Evolutionary conservation across 2,329 filamentous ascomycete genomes (phyloP).

Genomic region (Cordyceps farinosa): DNA sequence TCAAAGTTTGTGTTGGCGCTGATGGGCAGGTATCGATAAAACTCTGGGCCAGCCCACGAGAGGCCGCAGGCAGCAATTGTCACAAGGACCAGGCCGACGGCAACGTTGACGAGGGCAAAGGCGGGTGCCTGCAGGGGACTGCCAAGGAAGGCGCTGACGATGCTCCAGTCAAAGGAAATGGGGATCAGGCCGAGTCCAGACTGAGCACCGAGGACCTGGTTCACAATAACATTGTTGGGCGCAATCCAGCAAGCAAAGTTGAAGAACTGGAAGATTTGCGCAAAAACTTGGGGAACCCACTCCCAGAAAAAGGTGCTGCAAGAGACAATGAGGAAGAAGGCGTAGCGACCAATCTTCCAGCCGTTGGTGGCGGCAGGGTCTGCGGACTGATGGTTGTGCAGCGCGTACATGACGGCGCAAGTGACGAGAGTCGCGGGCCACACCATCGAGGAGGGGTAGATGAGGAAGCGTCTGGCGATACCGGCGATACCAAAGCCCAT

Average conservation of each 20-base stretch:
- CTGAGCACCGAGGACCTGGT: slow-evolving; percentile 62
- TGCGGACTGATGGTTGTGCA: slow-evolving; percentile 57
- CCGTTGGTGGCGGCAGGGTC: slow-evolving; percentile 46
- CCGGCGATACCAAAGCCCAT: slow-evolving; percentile 64
- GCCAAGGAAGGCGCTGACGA: slow-evolving; percentile 52
- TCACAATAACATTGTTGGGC: slow-evolving; percentile 57
- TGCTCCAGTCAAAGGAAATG: slow-evolving; percentile 64
- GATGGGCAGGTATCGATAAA: slow-evolving; percentile 54
- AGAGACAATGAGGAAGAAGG: slow-evolving; percentile 53
- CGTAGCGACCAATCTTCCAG: slow-evolving; percentile 57
- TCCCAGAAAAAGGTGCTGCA: slow-evolving; percentile 52
- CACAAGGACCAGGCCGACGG: slow-evolving; percentile 50
- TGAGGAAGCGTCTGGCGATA: slow-evolving; percentile 55
- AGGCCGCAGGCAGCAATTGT: slow-evolving; percentile 49
- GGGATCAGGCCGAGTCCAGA: slow-evolving; percentile 60
- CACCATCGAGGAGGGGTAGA: slow-evolving; percentile 61
- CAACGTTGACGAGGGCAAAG: slow-evolving; percentile 57
- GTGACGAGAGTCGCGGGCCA: slow-evolving; percentile 61
- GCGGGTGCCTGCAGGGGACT: slow-evolving; percentile 59
- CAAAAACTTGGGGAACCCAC: slow-evolving; percentile 57
- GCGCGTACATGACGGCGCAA: slow-evolving; percentile 58
- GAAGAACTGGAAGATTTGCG: slow-evolving; percentile 56
- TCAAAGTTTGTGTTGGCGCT: slow-evolving; percentile 55
- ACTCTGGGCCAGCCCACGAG: slow-evolving; percentile 49
- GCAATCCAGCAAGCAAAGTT: slow-evolving; percentile 61